These are phyloP conservation scores for Pholiota conissans DNA, from an alignment of 768 basidiomycete species.

Conservation along the genomic window DNA sequence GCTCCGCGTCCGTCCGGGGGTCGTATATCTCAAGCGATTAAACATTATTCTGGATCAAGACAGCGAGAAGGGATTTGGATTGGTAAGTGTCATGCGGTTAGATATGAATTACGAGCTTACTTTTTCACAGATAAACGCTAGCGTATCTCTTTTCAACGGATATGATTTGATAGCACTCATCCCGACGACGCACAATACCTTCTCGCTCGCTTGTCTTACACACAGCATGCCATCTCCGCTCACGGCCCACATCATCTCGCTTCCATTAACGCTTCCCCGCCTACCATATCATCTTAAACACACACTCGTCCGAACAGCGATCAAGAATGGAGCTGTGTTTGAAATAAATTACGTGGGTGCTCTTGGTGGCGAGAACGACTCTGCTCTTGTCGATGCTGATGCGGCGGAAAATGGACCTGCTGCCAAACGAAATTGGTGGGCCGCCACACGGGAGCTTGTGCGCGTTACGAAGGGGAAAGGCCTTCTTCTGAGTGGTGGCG, in stretches of 20 bases:
- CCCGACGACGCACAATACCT: slow-evolving; percentile 71
- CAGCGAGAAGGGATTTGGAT: slow-evolving; percentile 83
- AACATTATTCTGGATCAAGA: slow-evolving; percentile 82
- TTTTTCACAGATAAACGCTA: slow-evolving; percentile 62
- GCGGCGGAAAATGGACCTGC: slow-evolving; percentile 51
- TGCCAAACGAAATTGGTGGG: slow-evolving; percentile 85
- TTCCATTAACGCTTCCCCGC: slow-evolving; percentile 77
- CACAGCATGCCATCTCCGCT: slow-evolving; percentile 74
- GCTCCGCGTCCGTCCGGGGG: slow-evolving; percentile 55
- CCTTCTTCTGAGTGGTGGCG: slow-evolving; percentile 71
- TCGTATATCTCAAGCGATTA: slow-evolving; percentile 71
- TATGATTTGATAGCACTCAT: slow-evolving; percentile 81
- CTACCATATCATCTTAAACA: slow-evolving; percentile 83
- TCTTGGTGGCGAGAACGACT: slow-evolving; percentile 60
- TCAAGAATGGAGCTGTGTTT: slow-evolving; percentile 81
- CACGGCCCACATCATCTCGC: slow-evolving; percentile 78
- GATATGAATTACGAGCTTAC: not conserved
- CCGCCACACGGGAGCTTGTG: slow-evolving; percentile 70
- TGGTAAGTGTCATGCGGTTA: slow-evolving; percentile 42
- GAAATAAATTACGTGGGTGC: slow-evolving; percentile 81
- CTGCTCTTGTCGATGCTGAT: slow-evolving; percentile 41
- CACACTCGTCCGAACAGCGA: slow-evolving; percentile 76
- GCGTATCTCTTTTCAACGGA: slow-evolving; percentile 53
- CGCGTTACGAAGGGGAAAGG: slow-evolving; percentile 83
- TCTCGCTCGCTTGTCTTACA: slow-evolving; percentile 79